Conservation (phyloP, 2,329 filamentous ascomycete genomes). For the Lecanosticta acicola region DNA sequence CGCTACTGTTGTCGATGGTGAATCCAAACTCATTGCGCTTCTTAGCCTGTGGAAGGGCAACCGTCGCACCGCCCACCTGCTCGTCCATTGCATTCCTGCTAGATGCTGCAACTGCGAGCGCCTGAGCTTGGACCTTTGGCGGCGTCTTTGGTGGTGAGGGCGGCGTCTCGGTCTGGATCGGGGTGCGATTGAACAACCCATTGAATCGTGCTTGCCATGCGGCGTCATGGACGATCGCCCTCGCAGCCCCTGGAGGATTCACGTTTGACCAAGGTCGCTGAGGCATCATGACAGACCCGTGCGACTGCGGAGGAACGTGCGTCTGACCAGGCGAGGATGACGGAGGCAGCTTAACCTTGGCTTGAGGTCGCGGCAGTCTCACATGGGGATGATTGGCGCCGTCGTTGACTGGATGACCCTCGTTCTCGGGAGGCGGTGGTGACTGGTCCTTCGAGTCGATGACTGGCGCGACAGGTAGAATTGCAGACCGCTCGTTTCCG, state of each 20-base stretch:
- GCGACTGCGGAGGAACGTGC: constrained; percentile 33
- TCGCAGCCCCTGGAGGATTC: constrained; percentile 36
- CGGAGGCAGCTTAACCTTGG: constrained; percentile 77
- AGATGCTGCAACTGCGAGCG: constrained; percentile 53
- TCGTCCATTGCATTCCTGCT: constrained; percentile 63
- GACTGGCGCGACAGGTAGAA: constrained; percentile 22
- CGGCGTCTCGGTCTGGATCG: constrained; percentile 38
- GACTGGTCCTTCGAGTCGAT: constrained; percentile 26
- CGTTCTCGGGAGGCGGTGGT: constrained; percentile 65
- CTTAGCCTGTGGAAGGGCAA: constrained; percentile 56
- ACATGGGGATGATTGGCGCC: constrained; percentile 62
- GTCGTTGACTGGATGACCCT: constrained; percentile 66
- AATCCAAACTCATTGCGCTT: constrained; percentile 20
- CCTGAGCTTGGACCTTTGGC: constrained; percentile 42
- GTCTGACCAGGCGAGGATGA: constrained; percentile 36
- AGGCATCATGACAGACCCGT: constrained; percentile 39
- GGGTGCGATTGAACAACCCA: constrained; percentile 62
- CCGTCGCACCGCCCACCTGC: constrained; percentile 55
- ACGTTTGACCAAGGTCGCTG: constrained; percentile 35
- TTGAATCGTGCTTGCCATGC: constrained; percentile 84
- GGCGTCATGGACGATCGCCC: constrained; percentile 42
- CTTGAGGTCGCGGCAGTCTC: constrained; percentile 62
- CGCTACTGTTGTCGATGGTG: constrained; percentile 30
- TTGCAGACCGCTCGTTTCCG: constrained; percentile 17
- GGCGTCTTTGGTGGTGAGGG: constrained; percentile 36